These are phyloP conservation scores for Suillus cothurnatus DNA, from an alignment of 768 basidiomycete genomes.

Conservation along the genomic window DNA sequence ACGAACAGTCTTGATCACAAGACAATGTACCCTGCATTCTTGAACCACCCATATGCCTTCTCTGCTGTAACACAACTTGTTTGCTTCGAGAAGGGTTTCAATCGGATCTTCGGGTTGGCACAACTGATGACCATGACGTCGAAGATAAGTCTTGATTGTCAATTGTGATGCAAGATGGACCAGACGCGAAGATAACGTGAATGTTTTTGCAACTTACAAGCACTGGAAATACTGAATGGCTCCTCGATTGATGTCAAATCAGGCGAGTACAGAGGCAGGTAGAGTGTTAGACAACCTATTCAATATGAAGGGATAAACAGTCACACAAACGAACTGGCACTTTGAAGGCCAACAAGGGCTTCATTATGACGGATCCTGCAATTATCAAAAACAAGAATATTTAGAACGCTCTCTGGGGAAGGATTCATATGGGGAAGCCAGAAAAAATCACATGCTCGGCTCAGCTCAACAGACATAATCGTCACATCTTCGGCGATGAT, in stretches of 20 bases:
- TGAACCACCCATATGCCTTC: constrained; percentile 11
- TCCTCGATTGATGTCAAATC: constrained; percentile 1
- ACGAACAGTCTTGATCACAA: neutral
- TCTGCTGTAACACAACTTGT: constrained; percentile 7
- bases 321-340: neutral
- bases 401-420: neutral
- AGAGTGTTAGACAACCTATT: neutral
- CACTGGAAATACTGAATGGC: neutral
- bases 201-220: neutral
- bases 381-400: neutral
- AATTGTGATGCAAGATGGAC: neutral
- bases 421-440: neutral
- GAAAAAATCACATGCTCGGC: neutral
- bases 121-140: constrained; percentile 3
- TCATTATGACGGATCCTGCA: neutral
- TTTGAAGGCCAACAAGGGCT: neutral
- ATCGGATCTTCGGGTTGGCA: neutral
- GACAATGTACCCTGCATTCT: constrained; percentile 10
- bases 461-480: neutral
- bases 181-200: neutral
- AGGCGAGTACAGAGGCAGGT: neutral
- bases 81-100: constrained; percentile 1
- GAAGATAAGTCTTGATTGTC: constrained; percentile 5
- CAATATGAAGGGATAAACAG: neutral
- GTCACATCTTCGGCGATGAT: neutral